Evolutionary conservation across 2,329 filamentous ascomycete species (phyloP).

Genomic region (Xylaria polymorpha): DNA sequence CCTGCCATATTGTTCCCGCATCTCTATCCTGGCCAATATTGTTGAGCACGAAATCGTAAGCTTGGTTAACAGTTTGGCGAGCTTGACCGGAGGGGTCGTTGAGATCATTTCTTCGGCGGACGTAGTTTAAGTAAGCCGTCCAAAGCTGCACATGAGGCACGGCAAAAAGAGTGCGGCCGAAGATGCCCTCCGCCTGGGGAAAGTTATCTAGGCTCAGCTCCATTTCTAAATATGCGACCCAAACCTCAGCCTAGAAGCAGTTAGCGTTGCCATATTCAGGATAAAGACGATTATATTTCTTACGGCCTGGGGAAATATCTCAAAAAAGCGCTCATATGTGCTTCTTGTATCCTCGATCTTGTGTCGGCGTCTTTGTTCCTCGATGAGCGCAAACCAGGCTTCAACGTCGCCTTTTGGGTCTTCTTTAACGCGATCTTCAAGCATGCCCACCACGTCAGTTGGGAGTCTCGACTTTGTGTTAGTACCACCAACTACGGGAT

Average conservation of each 20-base stretch:
- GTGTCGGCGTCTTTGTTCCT: conserved; percentile 83
- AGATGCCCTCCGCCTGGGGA: conserved; percentile 81
- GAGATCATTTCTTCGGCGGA: conserved; percentile 89
- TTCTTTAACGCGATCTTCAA: conserved; percentile 92
- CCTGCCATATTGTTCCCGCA: conserved; percentile 88
- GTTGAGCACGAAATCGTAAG: conserved; percentile 92
- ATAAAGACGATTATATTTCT: conserved; percentile 56
- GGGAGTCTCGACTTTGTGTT: conserved; percentile 55
- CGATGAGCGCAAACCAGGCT: conserved; percentile 89
- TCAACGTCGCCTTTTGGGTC: conserved; percentile 93
- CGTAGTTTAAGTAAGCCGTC: conserved; percentile 94
- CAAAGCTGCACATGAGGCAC: conserved; percentile 89
- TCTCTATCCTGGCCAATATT: conserved; percentile 93
- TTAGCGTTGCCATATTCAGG: conserved; percentile 50
- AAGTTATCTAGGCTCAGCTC: conserved; percentile 90
- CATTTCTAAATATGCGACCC: conserved; percentile 89
- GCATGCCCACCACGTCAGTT: conserved; percentile 78
- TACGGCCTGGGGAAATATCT: conserved; percentile 90
- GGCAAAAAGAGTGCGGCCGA: conserved; percentile 80
- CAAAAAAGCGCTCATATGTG: conserved; percentile 87
- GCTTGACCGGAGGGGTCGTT: conserved; percentile 82
- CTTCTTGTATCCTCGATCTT: conserved; percentile 83
- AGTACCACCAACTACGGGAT: conserved; percentile 28
- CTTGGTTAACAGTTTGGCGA: conserved; percentile 81
- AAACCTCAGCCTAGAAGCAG: conserved; percentile 81